These are phyloP conservation scores for Kuraishia molischiana DNA, from an alignment of 805 yeast species.

Conservation along the genomic window DNA sequence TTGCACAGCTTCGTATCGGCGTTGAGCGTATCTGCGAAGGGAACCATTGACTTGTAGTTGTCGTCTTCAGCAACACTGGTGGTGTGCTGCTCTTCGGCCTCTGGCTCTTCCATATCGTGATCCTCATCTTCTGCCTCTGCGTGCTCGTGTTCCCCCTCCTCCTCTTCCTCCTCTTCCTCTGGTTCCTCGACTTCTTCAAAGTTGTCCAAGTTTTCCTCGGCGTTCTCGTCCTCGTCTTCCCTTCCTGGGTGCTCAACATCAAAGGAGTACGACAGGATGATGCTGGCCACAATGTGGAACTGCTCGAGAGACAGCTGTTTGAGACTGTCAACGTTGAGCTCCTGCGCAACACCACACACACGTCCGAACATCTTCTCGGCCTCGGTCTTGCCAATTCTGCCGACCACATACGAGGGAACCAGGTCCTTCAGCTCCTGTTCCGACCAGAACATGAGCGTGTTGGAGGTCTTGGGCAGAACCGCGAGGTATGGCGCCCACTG, in stretches of 20 bases:
- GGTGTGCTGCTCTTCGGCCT: slow-evolving; percentile 4
- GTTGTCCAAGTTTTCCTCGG: slow-evolving; percentile 13
- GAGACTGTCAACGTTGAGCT: slow-evolving; percentile 25
- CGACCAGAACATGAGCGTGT: slow-evolving; percentile 75
- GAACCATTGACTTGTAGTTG: slow-evolving; percentile 73
- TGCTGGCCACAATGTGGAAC: slow-evolving; percentile 66
- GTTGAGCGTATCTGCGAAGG: slow-evolving; percentile 84
- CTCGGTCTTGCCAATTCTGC: slow-evolving; percentile 59
- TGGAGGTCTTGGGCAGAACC: slow-evolving; percentile 56
- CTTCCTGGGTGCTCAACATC: slow-evolving; percentile 48
- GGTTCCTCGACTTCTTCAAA: slow-evolving; percentile 8
- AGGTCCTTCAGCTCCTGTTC: slow-evolving; percentile 46
- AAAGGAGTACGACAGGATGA: slow-evolving; percentile 85
- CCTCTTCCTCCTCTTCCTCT: slow-evolving; percentile 14
- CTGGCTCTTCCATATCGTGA: slow-evolving; percentile 7
- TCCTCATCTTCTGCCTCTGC: slow-evolving; percentile 17
- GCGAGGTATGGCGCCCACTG: slow-evolving; percentile 65
- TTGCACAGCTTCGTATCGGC: slow-evolving; percentile 73
- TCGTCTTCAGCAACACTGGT: slow-evolving; percentile 6
- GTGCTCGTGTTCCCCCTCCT: slow-evolving; percentile 17
- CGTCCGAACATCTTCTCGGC: slow-evolving; percentile 52
- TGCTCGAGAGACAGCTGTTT: slow-evolving; percentile 35
- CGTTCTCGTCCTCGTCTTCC: slow-evolving; percentile 21
- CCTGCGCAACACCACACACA: slow-evolving; percentile 27
- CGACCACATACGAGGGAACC: slow-evolving; percentile 60